Conservation (phyloP, 2,329 filamentous ascomycete species). For the Sclerotinia glacialis region DNA sequence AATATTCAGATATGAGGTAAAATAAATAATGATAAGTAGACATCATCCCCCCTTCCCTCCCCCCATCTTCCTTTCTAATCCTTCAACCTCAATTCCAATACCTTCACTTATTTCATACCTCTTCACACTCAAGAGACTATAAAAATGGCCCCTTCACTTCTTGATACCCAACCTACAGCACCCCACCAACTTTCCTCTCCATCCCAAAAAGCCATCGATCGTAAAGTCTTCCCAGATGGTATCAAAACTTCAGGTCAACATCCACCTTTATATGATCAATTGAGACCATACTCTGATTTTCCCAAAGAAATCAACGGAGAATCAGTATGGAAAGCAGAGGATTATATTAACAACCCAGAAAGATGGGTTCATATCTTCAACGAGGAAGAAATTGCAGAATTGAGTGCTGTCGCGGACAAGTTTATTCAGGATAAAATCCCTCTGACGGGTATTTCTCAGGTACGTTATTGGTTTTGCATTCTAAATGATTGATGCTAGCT, state of each 20-base stretch:
- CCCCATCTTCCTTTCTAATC: neutral
- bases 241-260: constrained; percentile 64
- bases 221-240: constrained; percentile 39
- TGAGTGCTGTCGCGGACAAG: constrained; percentile 63
- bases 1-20: constrained; percentile 5
- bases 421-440: constrained; percentile 65
- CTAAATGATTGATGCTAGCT: no score
- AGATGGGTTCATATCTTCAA: constrained; percentile 71
- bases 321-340: constrained; percentile 65
- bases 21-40: neutral
- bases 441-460: constrained; percentile 68
- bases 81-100: neutral
- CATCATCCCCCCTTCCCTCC: neutral
- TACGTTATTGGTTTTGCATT: constrained; percentile 28
- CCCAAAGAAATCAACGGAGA: constrained; percentile 67
- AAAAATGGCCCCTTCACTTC: constrained; percentile 30
- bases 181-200: constrained; percentile 28
- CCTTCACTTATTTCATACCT: neutral
- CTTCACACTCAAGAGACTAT: neutral
- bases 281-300: constrained; percentile 68
- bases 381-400: constrained; percentile 62
- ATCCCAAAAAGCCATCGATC: constrained; percentile 29
- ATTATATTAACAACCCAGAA: constrained; percentile 38
- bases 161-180: constrained; percentile 28
- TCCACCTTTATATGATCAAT: constrained; percentile 60